Evolutionary conservation across 805 yeast genomes (phyloP), one percentile per base, ranked within the genome.

Genomic region (Schwanniomyces pseudopolymorphus): DNA sequence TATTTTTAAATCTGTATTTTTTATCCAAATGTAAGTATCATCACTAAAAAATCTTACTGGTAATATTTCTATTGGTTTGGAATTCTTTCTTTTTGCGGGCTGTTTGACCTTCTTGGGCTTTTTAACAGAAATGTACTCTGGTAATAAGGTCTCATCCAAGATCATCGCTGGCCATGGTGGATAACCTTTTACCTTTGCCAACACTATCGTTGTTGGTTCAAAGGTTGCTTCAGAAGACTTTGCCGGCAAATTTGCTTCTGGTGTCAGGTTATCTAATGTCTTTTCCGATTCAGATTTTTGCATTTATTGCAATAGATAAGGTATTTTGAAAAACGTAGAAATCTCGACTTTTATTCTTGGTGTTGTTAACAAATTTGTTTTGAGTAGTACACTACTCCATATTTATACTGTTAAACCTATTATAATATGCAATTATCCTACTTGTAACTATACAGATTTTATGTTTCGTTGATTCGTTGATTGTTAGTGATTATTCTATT

Each of bases 101-200:
- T 56, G 56, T 36, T 63, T 58, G 26, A 66, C 54, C 17, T 66
- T 52, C 53, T 79, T 79, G 13, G 89, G 87, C 47, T 73, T 77
- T 49, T 72, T 75, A 14, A 65, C 61, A 21, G 66, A 52, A 24
- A 87, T 79, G 53, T 74, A 69, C 17, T 69, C 78, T 0, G 96
- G 94, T 5, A 88, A 71, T 6, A 79, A 63, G 14, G 75, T 73
- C 48, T 70, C 78, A 1, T 83, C 84, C 3, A 88, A 76, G 3
- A 87, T 82, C 81, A 88, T 83, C 2, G 91, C 90, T 0, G 96
- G 96, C 96, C 96, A 89, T 36, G 91, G 85, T 2, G 96, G 87
- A 60, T 83, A 89, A 7, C 96, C 95, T 58, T 87, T 89, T 40
- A 89, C 82, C 63, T 89, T 89, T 6, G 94, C 94, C 20, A 89